phyloP scores from a whole-genome alignment of 202 grass and related monocot species.

The Schoenoplectus triqueter region DNA sequence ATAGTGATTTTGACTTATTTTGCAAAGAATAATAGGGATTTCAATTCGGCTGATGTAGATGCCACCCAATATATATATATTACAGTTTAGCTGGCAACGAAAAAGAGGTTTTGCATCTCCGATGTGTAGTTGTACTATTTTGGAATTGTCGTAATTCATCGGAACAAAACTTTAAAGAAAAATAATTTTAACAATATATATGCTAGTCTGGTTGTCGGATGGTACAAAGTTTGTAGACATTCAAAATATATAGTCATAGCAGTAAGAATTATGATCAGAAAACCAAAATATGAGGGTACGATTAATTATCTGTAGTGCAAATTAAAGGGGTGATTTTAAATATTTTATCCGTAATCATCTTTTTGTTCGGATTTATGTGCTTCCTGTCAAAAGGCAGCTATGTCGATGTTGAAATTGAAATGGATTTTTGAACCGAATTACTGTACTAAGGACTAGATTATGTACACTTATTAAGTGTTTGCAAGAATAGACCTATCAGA shows the following conservation, averaged over 20 bases:
- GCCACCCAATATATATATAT: background rate
- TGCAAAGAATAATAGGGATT: background rate
- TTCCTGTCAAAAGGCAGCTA: too few species aligned
- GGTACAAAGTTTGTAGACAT: background rate
- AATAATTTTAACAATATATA: background rate
- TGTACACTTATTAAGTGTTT: background rate
- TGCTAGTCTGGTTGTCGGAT: background rate
- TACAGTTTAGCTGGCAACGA: constrained; percentile 15
- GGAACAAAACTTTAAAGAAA: background rate
- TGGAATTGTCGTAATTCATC: background rate
- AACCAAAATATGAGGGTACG: too few species aligned
- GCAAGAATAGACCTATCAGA: background rate
- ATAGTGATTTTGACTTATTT: constrained; percentile 8
- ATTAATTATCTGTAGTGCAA: too few species aligned
- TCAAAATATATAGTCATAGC: too few species aligned
- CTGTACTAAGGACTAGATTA: too few species aligned
- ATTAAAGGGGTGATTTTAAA: too few species aligned
- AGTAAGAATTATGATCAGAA: too few species aligned
- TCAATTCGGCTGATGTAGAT: background rate
- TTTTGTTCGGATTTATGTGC: too few species aligned
- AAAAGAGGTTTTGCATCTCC: background rate
- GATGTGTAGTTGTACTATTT: background rate
- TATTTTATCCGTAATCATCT: too few species aligned
- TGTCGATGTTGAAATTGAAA: too few species aligned
- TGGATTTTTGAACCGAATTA: too few species aligned